A percentile compares a stretch with the other conserved stretches of the same genome.
Evolutionary conservation across 768 basidiomycete genomes (phyloP).

Genomic region (Vishniacozyma victoriae): DNA sequence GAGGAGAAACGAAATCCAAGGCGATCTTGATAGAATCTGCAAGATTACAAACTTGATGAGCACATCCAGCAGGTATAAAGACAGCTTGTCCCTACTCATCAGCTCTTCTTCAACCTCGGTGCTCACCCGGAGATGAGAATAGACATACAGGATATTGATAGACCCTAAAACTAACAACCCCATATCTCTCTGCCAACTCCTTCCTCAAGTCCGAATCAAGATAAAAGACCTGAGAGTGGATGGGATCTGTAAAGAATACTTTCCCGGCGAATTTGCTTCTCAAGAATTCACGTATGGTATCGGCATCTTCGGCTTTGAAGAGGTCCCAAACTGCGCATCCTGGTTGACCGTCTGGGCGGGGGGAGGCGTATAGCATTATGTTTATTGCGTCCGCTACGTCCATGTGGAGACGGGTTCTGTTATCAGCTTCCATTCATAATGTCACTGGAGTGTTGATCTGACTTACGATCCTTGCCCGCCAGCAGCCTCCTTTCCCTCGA

Average conservation of each 20-base stretch:
- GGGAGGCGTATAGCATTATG: slow-evolving; percentile 72
- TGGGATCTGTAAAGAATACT: slow-evolving; percentile 59
- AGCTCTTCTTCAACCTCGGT: background rate
- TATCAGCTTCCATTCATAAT: background rate
- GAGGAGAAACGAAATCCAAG: slow-evolving; percentile 84
- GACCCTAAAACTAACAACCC: slow-evolving; percentile 72
- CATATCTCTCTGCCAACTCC: slow-evolving; percentile 61
- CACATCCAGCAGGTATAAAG: slow-evolving; percentile 77
- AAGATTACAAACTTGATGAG: slow-evolving; percentile 72
- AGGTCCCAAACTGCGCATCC: slow-evolving; percentile 91
- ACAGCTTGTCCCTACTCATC: slow-evolving; percentile 64
- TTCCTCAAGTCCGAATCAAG: slow-evolving; percentile 64
- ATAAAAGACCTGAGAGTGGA: slow-evolving; percentile 84
- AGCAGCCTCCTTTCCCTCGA: slow-evolving; percentile 59
- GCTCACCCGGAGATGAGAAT: background rate
- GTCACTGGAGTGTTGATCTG: background rate
- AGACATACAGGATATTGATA: slow-evolving; percentile 70
- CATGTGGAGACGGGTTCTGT: slow-evolving; percentile 74
- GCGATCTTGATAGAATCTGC: slow-evolving; percentile 96
- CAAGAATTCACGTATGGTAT: slow-evolving; percentile 70
- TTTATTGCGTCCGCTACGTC: slow-evolving; percentile 89
- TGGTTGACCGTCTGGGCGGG: slow-evolving; percentile 53
- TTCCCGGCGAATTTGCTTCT: slow-evolving; percentile 53
- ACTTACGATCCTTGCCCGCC: slow-evolving; percentile 66
- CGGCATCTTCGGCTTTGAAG: slow-evolving; percentile 72